Evolutionary conservation across 116 monocot species (phyloP).

Genomic region (Papilionanthe hybrid): DNA sequence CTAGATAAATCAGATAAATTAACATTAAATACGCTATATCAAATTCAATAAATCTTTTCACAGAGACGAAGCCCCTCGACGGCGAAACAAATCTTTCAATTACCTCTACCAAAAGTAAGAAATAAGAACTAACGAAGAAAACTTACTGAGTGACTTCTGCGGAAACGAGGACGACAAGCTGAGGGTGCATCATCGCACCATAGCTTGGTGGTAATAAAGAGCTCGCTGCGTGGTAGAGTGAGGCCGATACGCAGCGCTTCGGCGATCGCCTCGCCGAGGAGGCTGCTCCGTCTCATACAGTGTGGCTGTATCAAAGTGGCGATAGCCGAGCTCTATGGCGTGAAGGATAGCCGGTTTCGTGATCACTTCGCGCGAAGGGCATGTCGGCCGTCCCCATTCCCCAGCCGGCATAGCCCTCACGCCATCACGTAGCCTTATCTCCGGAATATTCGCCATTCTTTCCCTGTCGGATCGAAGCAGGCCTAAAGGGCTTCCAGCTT

Average conservation of each 20-base stretch:
- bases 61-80: too few relatives aligned
- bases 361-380: not conserved
- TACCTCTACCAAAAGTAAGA: too few relatives aligned
- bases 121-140: too few relatives aligned
- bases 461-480: too few relatives aligned
- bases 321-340: conserved; percentile 6
- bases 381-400: conserved; percentile 39
- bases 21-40: too few relatives aligned
- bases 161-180: conserved; percentile 13
- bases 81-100: too few relatives aligned
- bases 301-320: conserved; percentile 6
- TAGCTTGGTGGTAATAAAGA: conserved; percentile 26
- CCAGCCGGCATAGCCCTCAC: conserved; percentile 17
- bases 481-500: too few relatives aligned
- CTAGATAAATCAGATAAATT: too few relatives aligned
- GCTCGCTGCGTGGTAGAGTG: conserved; percentile 6
- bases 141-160: conserved; percentile 8
- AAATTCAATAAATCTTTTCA: too few relatives aligned
- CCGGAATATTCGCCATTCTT: conserved; percentile 7
- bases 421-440: conserved; percentile 2
- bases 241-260: conserved; percentile 27
- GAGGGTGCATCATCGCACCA: conserved; percentile 14
- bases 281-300: conserved; percentile 13
- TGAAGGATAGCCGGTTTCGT: not conserved
- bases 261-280: conserved; percentile 25